Evolutionary conservation across 179 eudicot species (phyloP), one percentile per base, ranked within the genome.

Genomic region (Gypsophila paniculata): DNA sequence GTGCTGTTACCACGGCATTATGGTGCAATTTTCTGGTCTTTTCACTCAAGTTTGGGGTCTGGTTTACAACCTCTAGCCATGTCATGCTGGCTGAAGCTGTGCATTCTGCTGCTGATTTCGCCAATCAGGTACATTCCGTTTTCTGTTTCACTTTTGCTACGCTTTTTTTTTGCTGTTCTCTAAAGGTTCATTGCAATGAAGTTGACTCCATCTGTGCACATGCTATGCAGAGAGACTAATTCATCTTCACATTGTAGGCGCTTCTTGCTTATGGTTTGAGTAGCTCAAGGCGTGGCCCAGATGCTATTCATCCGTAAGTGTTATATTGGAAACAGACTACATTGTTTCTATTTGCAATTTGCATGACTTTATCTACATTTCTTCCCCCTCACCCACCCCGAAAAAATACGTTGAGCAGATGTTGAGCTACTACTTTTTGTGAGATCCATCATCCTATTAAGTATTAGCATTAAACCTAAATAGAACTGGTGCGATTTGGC

Each of bases 181-280:
- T 10, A 5, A 21, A 32, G 44, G 53, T 22, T 61, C 44, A 22
- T 26, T 58, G 75, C 73, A 26, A 18, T 19, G 72, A 38, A 18
- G 19, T 72, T 77, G 66, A 70, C 72, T 73, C 55, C 21, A 52
- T 6, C 68, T 39, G 42, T 26, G 68, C 65, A 38, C 51, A 52
- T 54, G 75, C 73, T 66, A 65, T 75, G 80, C 71, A 79, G 73
- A 74, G 69, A 75, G 65, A 84, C 81, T 83, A 82, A 83, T 79
- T 61, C 72, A 62, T 81, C 73, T 79, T 81, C 73, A 65, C 76
- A 61, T 83, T 85, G 78, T 80, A 92, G 98, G 96, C 90, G 68
- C 99, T 95, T 80, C 99, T 95, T 88, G 96, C 95, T 62, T 95
- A 95, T 82, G 99, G 99, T 74, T 83, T 95, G 75, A 90, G 83